phyloP scores from a whole-genome alignment of 441 rosid species.

The Breynia disticha region DNA sequence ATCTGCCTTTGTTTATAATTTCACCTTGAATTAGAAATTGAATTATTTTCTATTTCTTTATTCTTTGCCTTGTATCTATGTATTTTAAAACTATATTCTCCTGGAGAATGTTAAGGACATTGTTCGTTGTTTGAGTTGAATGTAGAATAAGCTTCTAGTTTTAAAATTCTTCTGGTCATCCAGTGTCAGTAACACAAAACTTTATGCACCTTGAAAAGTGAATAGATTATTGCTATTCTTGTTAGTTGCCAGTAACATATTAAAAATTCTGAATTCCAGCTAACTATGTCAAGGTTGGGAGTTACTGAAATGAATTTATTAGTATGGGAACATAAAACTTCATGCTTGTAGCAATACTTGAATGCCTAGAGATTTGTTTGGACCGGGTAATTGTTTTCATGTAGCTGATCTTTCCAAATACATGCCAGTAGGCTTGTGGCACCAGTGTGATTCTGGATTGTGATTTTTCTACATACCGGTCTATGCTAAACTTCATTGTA shows the following conservation, averaged over 20 bases:
- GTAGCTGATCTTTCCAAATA: background rate
- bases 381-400: background rate
- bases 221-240: slow-evolving; percentile 5
- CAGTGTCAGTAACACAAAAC: background rate
- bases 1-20: too few species aligned
- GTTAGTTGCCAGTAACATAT: background rate
- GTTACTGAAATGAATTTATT: too few species aligned
- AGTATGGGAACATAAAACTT: too few species aligned
- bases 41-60: too few species aligned
- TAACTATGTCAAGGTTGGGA: too few species aligned
- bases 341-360: background rate
- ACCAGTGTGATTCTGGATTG: background rate
- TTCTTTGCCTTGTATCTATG: background rate
- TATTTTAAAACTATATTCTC: background rate
- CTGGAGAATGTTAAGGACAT: background rate
- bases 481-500: slow-evolving; percentile 14
- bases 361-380: slow-evolving; percentile 2
- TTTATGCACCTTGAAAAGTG: slow-evolving; percentile 4
- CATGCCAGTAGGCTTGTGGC: background rate
- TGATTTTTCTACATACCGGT: background rate
- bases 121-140: background rate
- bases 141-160: background rate
- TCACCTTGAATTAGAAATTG: too few species aligned
- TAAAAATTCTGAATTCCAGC: too few species aligned
- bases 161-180: background rate